Base-by-base conservation (phyloP, 805 yeast species). In the Pichia pseudocactophila region DNA sequence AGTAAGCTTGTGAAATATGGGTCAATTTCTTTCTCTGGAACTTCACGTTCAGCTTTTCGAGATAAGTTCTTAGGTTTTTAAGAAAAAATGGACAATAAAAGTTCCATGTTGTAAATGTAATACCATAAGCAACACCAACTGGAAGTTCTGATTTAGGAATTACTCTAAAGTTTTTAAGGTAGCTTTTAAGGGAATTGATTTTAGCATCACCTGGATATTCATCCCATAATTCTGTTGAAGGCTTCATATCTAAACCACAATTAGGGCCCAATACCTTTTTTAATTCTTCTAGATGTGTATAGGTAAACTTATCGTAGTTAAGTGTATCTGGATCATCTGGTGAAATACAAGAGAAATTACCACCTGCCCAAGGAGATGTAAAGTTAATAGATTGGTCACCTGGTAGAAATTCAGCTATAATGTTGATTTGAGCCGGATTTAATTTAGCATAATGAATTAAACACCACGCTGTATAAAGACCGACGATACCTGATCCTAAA, bases 341-440 rank as follows among this genome's bases (percentile, higher is more conserved):
- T 0, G 82, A 71, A 39, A 81, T 78, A 47, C 73, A 66, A 2
- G 78, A 70, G 51, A 75, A 76, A 55, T 76, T 75, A 6, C 77
- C 81, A 25, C 82, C 81, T 1, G 94, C 94, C 74, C 81, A 80
- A 1, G 95, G 94, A 0, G 89, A 81, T 2, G 94, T 78, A 58
- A 78, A 85, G 40, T 74, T 68, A 42, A 74, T 73, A 2, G 87
- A 77, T 49, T 74, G 80, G 53, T 85, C 95, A 2, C 94, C 95
- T 3, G 95, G 92, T 22, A 80, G 58, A 51, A 69, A 73, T 53
- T 81, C 74, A 8, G 85, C 89, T 19, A 79, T 51, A 4, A 83
- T 69, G 3, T 73, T 66, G 45, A 85, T 71, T 4, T 71, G 61
- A 1, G 55, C 42, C 1, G 72, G 67, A 1, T 53, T 44, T 3